Percentiles rank a stretch among this genome's conserved stretches.
Conservation (phyloP, 2,329 filamentous ascomycete genomes). For the Sporothrix brunneoviolacea region DNA sequence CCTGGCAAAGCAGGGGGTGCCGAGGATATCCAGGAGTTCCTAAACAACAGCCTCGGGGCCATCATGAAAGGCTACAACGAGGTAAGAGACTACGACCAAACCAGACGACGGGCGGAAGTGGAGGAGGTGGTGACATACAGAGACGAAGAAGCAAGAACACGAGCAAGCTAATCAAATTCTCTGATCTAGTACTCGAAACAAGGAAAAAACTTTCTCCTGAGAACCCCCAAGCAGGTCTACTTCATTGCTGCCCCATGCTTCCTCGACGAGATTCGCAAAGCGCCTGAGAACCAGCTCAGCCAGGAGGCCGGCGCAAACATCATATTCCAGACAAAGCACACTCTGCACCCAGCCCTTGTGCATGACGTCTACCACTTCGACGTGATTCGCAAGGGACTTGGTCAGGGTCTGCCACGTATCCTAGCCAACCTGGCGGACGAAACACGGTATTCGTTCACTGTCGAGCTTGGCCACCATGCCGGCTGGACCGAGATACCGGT, state of each 20-base stretch:
- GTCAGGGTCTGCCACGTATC: conserved; percentile 6
- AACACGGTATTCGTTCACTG: neutral
- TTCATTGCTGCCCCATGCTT: conserved; percentile 6
- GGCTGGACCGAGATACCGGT: conserved; percentile 18
- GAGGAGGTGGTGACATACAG: neutral
- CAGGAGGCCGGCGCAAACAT: conserved; percentile 7
- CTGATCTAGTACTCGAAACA: conserved; percentile 2
- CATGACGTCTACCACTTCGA: conserved; percentile 8
- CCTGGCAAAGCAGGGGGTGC: conserved; percentile 1
- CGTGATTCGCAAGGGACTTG: neutral
- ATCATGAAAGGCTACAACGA: conserved; percentile 10
- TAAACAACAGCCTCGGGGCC: conserved; percentile 5
- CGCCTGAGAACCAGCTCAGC: conserved; percentile 5
- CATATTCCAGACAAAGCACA: conserved; percentile 10
- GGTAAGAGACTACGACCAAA: neutral
- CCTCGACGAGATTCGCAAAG: conserved; percentile 9
- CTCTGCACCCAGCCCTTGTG: conserved; percentile 5
- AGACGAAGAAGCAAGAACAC: neutral
- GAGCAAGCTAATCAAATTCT: neutral
- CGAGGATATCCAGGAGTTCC: conserved; percentile 4
- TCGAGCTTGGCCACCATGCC: neutral
- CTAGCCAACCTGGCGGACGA: conserved; percentile 3
- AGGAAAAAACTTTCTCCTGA: conserved; percentile 7
- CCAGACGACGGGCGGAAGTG: neutral
- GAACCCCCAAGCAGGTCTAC: conserved; percentile 8